Conservation (phyloP, 179 eudicot species). For the Beta macrorhiza region DNA sequence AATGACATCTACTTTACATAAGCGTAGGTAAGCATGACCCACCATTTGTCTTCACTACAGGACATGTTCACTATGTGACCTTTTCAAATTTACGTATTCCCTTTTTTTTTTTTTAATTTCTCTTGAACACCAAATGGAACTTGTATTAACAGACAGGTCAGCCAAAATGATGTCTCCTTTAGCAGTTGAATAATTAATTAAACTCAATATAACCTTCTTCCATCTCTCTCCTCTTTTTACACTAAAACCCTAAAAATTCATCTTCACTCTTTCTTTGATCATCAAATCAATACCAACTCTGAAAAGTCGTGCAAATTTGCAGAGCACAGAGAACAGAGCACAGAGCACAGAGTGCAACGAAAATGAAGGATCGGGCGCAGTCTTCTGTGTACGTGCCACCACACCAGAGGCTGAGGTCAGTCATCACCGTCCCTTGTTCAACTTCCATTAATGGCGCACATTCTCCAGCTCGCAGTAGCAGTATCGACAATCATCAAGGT, state of each 20-base stretch:
- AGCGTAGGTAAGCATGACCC: no score
- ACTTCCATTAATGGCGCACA: conserved; percentile 27
- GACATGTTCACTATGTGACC: no score
- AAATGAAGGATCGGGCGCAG: conserved; percentile 58
- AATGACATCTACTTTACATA: no score
- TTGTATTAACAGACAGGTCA: no score
- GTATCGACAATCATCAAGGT: conserved; percentile 8
- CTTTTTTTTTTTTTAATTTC: no score
- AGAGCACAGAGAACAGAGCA: background rate
- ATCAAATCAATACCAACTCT: background rate
- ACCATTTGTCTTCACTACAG: no score
- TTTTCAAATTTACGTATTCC: no score
- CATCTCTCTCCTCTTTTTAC: background rate
- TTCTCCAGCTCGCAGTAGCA: conserved; percentile 15
- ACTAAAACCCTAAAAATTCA: conserved; percentile 19
- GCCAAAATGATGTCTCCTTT: background rate
- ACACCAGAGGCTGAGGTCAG: conserved; percentile 64
- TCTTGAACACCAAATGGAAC: no score
- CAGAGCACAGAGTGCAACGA: background rate
- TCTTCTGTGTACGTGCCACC: conserved; percentile 78
- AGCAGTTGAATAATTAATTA: background rate
- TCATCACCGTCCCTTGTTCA: conserved; percentile 39
- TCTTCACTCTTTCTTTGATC: background rate
- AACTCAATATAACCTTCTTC: background rate
- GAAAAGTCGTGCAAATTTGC: background rate